These are phyloP conservation scores for Solanum appendiculatum DNA, from an alignment of 257 asterid species.

Conservation along the genomic window DNA sequence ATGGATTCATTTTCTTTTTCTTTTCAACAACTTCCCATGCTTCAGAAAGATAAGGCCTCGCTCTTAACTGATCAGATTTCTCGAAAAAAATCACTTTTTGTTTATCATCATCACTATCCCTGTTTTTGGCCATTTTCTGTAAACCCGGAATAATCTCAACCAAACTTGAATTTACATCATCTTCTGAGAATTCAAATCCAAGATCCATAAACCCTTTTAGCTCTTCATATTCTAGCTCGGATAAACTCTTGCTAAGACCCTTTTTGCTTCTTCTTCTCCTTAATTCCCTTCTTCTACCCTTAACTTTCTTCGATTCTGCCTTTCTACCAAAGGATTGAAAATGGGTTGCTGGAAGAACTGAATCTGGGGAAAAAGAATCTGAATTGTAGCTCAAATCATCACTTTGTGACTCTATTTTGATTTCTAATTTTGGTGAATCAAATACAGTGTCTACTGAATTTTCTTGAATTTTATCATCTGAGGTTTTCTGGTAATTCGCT, in stretches of 20 bases:
- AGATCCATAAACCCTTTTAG: conserved; percentile 53
- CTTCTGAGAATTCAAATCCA: conserved; percentile 49
- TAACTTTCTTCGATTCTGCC: not conserved
- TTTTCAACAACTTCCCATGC: conserved; percentile 30
- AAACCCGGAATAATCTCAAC: conserved; percentile 45
- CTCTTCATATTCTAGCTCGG: conserved; percentile 51
- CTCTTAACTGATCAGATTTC: not conserved
- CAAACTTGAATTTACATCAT: conserved; percentile 22
- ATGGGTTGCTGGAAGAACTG: conserved; percentile 14
- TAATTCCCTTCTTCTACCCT: not conserved
- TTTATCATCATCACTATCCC: not conserved
- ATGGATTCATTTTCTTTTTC: not conserved
- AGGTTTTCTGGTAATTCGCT: not conserved
- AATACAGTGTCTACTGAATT: not conserved
- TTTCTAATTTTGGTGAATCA: not conserved
- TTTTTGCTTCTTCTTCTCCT: not conserved
- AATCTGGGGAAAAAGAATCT: conserved; percentile 15
- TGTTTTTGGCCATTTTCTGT: conserved; percentile 15
- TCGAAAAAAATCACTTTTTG: not conserved
- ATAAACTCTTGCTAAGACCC: conserved; percentile 27
- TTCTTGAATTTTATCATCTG: not conserved
- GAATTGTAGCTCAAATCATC: conserved; percentile 12
- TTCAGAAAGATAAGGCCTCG: conserved; percentile 49
- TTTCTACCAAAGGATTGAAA: not conserved
- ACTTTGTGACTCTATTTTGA: conserved; percentile 18